Percentiles rank a stretch among this genome's conserved stretches.
These are phyloP conservation scores for Pseudogymnoascus sp. DNA, from an alignment of 2,329 filamentous ascomycete species.

Conservation along the genomic window DNA sequence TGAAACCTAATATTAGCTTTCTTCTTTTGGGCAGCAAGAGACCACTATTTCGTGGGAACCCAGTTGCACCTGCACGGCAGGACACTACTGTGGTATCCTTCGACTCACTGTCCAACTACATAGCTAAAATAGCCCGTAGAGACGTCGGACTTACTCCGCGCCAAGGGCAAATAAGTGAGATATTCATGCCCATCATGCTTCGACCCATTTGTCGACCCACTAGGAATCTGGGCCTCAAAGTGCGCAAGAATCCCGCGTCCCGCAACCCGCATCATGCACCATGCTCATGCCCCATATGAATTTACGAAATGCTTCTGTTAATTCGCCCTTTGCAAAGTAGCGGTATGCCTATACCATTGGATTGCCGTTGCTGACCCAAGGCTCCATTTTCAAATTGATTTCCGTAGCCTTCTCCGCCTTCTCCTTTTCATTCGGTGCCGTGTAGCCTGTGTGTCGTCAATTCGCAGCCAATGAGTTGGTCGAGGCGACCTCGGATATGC, in stretches of 20 bases:
- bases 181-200: conserved; percentile 5
- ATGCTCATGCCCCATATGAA: background rate
- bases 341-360: background rate
- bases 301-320: conserved; percentile 3
- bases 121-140: conserved; percentile 8
- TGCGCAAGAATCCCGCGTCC: background rate
- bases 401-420: conserved; percentile 5
- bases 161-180: conserved; percentile 1
- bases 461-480: background rate
- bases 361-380: background rate
- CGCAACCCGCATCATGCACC: background rate
- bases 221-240: background rate
- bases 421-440: background rate
- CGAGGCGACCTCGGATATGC: conserved; percentile 1
- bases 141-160: conserved; percentile 4
- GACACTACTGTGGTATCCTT: background rate
- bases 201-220: conserved; percentile 5
- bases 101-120: conserved; percentile 4
- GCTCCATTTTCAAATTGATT: conserved; percentile 1
- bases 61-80: background rate
- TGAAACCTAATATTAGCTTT: conserved; percentile 7
- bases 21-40: background rate
- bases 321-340: conserved; percentile 1
- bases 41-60: conserved; percentile 5
- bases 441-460: background rate